Base-by-base conservation (phyloP, 139 green algal genomes). In the Deuterostichococcus epilithicus region DNA sequence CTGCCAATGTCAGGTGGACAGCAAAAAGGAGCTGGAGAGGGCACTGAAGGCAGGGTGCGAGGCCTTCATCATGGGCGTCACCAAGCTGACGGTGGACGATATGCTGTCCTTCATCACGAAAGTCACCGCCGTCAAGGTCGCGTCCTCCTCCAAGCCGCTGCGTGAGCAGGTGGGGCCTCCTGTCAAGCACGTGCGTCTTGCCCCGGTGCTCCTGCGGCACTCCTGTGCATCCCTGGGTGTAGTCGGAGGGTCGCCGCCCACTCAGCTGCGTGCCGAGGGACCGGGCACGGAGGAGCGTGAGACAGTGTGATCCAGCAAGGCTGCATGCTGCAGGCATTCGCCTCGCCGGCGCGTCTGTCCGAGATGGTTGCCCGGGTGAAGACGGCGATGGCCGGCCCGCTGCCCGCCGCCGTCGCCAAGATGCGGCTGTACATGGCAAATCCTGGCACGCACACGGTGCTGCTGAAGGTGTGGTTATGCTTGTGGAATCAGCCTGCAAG, bases 51-150 rank as follows among this genome's bases (percentile, higher is more conserved):
- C 78, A 18, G 86, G 80, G 70, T 98, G 95, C 80, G 95, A 99
- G 87, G 78, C 84, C 15, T 93, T 95, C 83, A 98, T 98, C 88
- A 97, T 98, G 94, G 86, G 86, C 3, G 77, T 92, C 28, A 99
- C 94, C 39, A 98, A 98, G 85, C 77, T 91, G 58, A 87, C 85
- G 5, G 92, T 98, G 39, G 95, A 99, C 80, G 94, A 94, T 1
- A 86, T 97, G 90, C 89, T 99, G 37, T 89, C 84, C 35, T 99
- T 99, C 83, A 88, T 97, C 80, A 97, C 91, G 69, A 97, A 97
- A 81, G 91, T 94, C 37, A 89, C 80, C 1, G 78, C 78, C 33
- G 73, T 79, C 47, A 45, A 45, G 47, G 74, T 84, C n/a, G 42
- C 71, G 34, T 37, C 63, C 32, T 59, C 70, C 63, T 66, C 65